Evolutionary conservation across 2,329 filamentous ascomycete species (phyloP), one percentile per base, ranked within the genome.

Genomic region (Bipolaris cookei): DNA sequence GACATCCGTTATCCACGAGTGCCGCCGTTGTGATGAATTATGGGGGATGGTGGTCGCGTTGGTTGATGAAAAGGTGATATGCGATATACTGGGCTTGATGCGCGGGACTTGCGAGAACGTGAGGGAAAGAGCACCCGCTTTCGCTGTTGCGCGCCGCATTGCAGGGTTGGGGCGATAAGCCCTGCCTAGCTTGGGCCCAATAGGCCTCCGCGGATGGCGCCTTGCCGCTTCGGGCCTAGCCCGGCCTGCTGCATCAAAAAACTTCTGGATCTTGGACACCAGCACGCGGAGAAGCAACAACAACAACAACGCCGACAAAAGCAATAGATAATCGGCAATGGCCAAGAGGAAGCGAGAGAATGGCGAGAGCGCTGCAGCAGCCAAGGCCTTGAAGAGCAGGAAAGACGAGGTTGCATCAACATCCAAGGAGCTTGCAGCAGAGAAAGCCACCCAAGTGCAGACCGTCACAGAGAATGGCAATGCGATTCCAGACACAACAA

Each of bases 1-100:
- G 73, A 79, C 79, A 81, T 81, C 79, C 77, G 80, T 79, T 76
- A 75, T 78, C 75, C 75, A 76, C 73, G 69, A 74, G 71, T 71
- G 75, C 66, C 71, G 74, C 74, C 74, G 73, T 71, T 64, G 67
- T 76, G 74, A 73, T 73, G 72, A 65, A 70, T 75, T 76, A 63
- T 60, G 50, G 61, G 61, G 54, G 54, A 67, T 66, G 55, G 61
- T 54, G 62, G 57, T 61, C 63, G 66, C 65, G 64, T 63, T 63
- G 54, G 71, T 72, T 76, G 72, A 75, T 76, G 73, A 51, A 69
- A 63, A 65, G 65, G 67, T 71, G 64, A 61, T 67, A 59, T 62
- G 58, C 64, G 59, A 67, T 69, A 68, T 66, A 56, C 63, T 59
- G 66, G 59, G 60, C 61, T 65, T 65, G 71, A 68, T 67, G 70